Base-by-base conservation (phyloP, 2,329 filamentous ascomycete genomes). In the Anthostomella pinea region DNA sequence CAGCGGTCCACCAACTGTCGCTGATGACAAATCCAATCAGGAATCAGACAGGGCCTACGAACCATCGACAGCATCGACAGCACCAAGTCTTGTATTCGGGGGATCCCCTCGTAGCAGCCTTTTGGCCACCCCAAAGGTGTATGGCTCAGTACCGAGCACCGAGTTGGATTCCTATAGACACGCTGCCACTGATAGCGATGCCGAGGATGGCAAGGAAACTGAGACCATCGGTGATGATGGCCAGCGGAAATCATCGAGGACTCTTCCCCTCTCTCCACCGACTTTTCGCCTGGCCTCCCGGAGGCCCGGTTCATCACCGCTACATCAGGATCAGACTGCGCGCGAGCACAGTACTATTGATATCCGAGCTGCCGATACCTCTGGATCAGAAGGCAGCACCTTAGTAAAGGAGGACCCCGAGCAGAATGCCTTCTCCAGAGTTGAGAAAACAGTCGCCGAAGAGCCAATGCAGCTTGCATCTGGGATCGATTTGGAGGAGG, bases 21-120 rank as follows among this genome's bases (percentile, higher is more conserved):
- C 25, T 11, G 37, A 33, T 28, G 39, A 41, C 23, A 8, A 32
- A 8, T 17, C 27, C n/a, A 25, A 25, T 21, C 40, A 38, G 16
- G 35, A 39, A 35, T 27, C 43, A 14, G 27, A 29, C 33, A 31
- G 41, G 38, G 35, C 38, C n/a, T 47, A 46, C 20, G 38, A 38
- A 8, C 41, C 46, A n/a, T 49, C 48, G 22, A 49, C 40, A 38
- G 36, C 39, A 36, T 56, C 57, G 11, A 51, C 48, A 14, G 56
- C 58, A 3, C 57, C 58, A 3, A 58, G 56, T 17, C 35, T 60
- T 5, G 43, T 53, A n/a, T 54, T 35, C 16, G 48, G 51, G 3
- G 44, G 38, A 14, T 59, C 58, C 8, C 46, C 53, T 24, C 43
- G 45, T 6, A 59, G 56, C 33, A 58, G 52, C 33, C 15, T 55